A percentile compares a stretch with the other conserved stretches of the same genome.
These are phyloP conservation scores for Ichthyophthirius multifiliis DNA, from an alignment of 169 alveolate species.

Conservation along the genomic window DNA sequence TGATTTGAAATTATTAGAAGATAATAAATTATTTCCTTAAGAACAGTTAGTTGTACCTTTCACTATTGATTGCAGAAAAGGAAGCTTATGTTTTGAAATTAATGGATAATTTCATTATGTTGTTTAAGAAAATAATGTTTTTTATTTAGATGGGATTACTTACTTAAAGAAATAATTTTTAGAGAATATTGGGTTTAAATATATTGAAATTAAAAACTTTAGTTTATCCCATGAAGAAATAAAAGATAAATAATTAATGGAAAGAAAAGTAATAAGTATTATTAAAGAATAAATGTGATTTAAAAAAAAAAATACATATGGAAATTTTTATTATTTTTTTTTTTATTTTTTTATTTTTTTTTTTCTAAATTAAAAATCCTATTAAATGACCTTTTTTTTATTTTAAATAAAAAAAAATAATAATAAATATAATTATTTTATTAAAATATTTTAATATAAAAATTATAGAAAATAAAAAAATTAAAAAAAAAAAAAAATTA, in stretches of 20 bases:
- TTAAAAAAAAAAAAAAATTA: no score
- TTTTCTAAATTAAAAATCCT: no score
- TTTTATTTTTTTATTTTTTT: no score
- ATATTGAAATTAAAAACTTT: slow-evolving; percentile 18
- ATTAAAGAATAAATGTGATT: background rate
- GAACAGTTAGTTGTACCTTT: slow-evolving; percentile 18
- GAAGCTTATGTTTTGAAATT: slow-evolving; percentile 35
- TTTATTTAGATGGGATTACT: slow-evolving; percentile 19
- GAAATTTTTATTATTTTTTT: no score
- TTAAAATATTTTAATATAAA: no score
- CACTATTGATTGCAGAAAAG: slow-evolving; percentile 27
- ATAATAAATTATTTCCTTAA: background rate
- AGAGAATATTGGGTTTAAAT: slow-evolving; percentile 23
- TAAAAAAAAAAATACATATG: no score
- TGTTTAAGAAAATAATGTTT: background rate
- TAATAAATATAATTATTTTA: no score
- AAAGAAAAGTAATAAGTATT: background rate
- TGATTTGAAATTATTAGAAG: background rate
- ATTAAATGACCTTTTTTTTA: no score
- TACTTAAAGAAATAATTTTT: slow-evolving; percentile 14
- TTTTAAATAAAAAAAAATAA: no score
- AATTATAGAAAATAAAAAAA: no score
- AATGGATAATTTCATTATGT: slow-evolving; percentile 39
- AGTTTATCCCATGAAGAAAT: background rate
- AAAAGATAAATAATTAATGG: background rate